Evolutionary conservation across 2,329 filamentous ascomycete species (phyloP), one percentile per base, ranked within the genome.

Genomic region (Fusarium miscanthi): DNA sequence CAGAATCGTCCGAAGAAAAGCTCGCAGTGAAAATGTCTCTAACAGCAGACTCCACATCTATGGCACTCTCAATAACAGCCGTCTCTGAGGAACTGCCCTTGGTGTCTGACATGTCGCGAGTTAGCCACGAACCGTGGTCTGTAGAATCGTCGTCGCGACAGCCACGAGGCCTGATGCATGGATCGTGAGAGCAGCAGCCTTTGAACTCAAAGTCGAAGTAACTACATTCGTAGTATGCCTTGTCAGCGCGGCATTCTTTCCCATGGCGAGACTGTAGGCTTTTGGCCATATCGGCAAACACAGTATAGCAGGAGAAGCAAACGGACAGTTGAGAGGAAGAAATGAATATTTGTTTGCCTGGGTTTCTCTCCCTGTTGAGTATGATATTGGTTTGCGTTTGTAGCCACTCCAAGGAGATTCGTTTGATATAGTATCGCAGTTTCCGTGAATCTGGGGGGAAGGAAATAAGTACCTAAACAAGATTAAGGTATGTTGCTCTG

Each of bases 141-240:
- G 51, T 31, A 30, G 37, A 30, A 23, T 42, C 27, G 41, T 46
- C 38, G 49, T 70, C 62, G 42, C 46, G 54, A 21, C 45, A 59
- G 42, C 68, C 67, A 23, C 45, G 67, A 58, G 68, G 68, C n/a
- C 45, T 56, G 35, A 67, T 67, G 73, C 87, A 88, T 21, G 85
- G 82, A 66, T 86, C 76, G 19, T 81, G 75, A 19, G 78, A 75
- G 74, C 86, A 88, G 72, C 87, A 88, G 23, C 85, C 86, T 27
- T 14, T 12, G 8, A 21, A 73, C 6, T 56, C 63, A 70, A 84
- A 86, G 37, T 70, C 68, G 70, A 78, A 82, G 52, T 57, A 43
- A 19, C 52, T 65, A 70, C 85, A 88, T 30, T 66, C 54, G 70
- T 84, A 87, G 69, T 79, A 85, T 35, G 56, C 37, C 25, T 70